Base-by-base conservation (phyloP, 495 filamentous ascomycete species). In the Corynascus novoguineensis region DNA sequence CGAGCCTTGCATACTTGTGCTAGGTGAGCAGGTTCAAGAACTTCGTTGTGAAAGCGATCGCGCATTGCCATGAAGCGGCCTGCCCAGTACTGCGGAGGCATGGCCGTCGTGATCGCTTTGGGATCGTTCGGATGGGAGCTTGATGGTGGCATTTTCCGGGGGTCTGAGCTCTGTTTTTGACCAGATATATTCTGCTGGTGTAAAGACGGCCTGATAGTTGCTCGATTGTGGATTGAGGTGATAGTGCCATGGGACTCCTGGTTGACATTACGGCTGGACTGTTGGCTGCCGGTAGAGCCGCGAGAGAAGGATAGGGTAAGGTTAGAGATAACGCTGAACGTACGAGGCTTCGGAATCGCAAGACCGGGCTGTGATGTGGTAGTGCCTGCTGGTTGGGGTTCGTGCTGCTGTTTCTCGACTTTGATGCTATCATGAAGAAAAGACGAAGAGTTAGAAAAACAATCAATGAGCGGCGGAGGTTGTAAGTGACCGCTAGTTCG, bases 1-100 rank as follows among this genome's bases (percentile, higher is more conserved):
- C 69, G 64, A 1, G 64, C 65, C 2, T 64, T 34, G 27, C 69
- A 63, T 21, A 76, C 45, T 0, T 52, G 46, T 10, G 48, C 10
- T 14, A 78, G 54, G 21, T 69, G 73, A 24, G 51, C 46, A 0
- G 57, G 55, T 7, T 28, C 27, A 1, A 80, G 69, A 12, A 74
- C 65, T 53, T 81, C 76, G 62, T 68, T 75, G 38, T 75, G 75
- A 60, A 80, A 75, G 0, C 69, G 69, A 66, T 84, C 81, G 29
- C 74, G 72, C n/a, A 84, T 65, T 1, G 79, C 68, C 25, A 73
- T 62, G 60, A 82, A 80, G 8, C 83, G 79, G 14, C 83, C 83
- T 0, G 76, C 63, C 83, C 83, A 85, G 64, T 79, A 84, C 8
- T 60, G 24, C 0, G 68, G 57, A 1, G 65, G 47, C 64, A 71